Evolutionary conservation across 2,329 filamentous ascomycete species (phyloP).

Genomic region (Elsinoe arachidis): DNA sequence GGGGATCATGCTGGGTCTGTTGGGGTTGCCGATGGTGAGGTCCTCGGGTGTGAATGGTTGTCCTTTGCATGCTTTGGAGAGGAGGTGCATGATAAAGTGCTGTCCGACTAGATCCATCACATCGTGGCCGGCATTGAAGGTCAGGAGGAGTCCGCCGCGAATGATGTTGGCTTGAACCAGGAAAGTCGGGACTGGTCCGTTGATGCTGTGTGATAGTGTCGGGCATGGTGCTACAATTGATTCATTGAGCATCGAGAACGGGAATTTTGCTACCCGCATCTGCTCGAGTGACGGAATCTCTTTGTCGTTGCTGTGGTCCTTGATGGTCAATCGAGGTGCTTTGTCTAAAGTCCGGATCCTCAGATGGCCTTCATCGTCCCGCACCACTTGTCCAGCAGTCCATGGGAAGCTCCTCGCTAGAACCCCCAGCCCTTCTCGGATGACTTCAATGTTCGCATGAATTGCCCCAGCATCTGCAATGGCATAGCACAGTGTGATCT

Average conservation of each 20-base stretch:
- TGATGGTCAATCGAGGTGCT: slow-evolving; percentile 33
- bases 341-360: slow-evolving; percentile 32
- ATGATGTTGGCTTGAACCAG: slow-evolving; percentile 44
- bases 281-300: slow-evolving; percentile 31
- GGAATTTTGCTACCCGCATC: slow-evolving; percentile 34
- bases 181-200: slow-evolving; percentile 31
- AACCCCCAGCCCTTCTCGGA: slow-evolving; percentile 29
- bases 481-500: slow-evolving; percentile 35
- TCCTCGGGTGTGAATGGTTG: slow-evolving; percentile 42
- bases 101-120: slow-evolving; percentile 46
- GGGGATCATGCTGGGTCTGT: slow-evolving; percentile 32
- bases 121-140: slow-evolving; percentile 41
- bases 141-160: slow-evolving; percentile 42
- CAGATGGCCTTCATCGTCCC: slow-evolving; percentile 28
- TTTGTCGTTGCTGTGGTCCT: slow-evolving; percentile 34
- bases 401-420: slow-evolving; percentile 39
- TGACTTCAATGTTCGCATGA: slow-evolving; percentile 23
- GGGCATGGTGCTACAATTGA: slow-evolving; percentile 33
- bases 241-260: slow-evolving; percentile 43
- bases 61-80: slow-evolving; percentile 42
- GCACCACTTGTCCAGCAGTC: slow-evolving; percentile 39
- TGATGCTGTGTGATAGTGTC: slow-evolving; percentile 30
- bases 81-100: slow-evolving; percentile 37
- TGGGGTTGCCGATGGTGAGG: slow-evolving; percentile 34
- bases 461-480: slow-evolving; percentile 17